phyloP scores from a whole-genome alignment of 2,329 filamentous ascomycete species.

The Penicillium sumatraense region DNA sequence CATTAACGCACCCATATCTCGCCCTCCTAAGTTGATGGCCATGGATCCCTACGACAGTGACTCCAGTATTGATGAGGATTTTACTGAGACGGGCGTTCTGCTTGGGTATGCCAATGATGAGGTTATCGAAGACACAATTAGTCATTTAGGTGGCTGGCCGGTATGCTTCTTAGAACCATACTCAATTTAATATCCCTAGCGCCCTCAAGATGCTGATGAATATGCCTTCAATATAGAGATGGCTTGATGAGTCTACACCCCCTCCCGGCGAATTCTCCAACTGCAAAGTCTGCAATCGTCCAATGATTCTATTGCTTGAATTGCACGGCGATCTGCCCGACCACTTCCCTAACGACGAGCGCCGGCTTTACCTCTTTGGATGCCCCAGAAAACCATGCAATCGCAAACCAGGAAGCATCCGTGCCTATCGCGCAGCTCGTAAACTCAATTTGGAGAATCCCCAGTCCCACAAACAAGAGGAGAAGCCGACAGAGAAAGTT shows the following conservation, averaged over 20 bases:
- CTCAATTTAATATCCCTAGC: background rate
- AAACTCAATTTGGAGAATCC: conserved; percentile 42
- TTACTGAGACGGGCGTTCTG: conserved; percentile 74
- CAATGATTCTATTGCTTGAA: conserved; percentile 85
- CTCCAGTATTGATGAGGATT: conserved; percentile 66
- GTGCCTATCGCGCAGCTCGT: conserved; percentile 72
- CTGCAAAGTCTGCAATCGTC: conserved; percentile 83
- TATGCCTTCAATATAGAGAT: conserved; percentile 62
- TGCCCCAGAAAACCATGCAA: conserved; percentile 80
- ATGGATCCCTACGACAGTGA: conserved; percentile 89
- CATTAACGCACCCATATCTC: too few relatives aligned
- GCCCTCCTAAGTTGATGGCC: conserved; percentile 9
- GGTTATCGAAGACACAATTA: conserved; percentile 78
- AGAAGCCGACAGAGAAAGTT: conserved; percentile 28
- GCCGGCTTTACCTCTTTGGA: conserved; percentile 83
- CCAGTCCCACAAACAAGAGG: conserved; percentile 21
- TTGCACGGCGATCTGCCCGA: conserved; percentile 89
- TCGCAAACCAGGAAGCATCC: conserved; percentile 79
- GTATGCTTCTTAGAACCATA: conserved; percentile 59
- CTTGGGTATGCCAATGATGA: conserved; percentile 88
- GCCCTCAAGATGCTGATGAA: conserved; percentile 21
- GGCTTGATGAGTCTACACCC: conserved; percentile 73
- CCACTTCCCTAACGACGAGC: conserved; percentile 82
- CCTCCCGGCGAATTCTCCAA: conserved; percentile 78
- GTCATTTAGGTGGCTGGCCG: conserved; percentile 83